Base-by-base conservation (phyloP, 495 filamentous ascomycete species). In the Cenococcum geophilum region DNA sequence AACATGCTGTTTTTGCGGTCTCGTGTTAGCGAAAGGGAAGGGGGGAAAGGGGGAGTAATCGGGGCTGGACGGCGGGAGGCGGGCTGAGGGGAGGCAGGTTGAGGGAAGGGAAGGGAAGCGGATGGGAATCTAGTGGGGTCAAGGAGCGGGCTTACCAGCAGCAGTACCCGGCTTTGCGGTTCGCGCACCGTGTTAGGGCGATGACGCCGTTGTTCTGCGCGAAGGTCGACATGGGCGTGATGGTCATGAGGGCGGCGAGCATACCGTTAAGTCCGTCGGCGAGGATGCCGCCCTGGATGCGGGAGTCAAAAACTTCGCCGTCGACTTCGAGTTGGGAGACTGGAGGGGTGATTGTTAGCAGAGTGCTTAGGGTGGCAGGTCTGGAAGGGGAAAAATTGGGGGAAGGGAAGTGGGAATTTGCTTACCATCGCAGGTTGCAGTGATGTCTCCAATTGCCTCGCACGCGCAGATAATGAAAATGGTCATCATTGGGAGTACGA, bases 131-230 rank as follows among this genome's bases (percentile, higher is more conserved):
- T n/a, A n/a, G n/a, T n/a, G n/a, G n/a, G n/a, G n/a, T n/a, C n/a
- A n/a, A n/a, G 66, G 89, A 74, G 76, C 88, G 27, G 27, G 27
- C 27, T 32, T 32, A 32, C 27, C 27, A 88, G 68, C 74, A 77
- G 60, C 71, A 80, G 70, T 89, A 95, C 11, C 91, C 91, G 4
- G 90, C 91, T 11, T 82, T 87, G 51, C 90, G 82, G 73, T 92
- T 96, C 0, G 90, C 90, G 72, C 91, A 95, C 27, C 88, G 82
- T 2, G 89, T 93, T 23, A 93, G 78, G 10, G 89, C 85, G 61
- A 96, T 93, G 58, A 96, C 91, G 63, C 89, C 84, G 74, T 96
- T 96, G 73, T 95, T 95, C 73, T 95, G 89, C 0, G 89, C 85
- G 55, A 83, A 84, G 64, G 85, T 87, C 4, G 82, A 86, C 83